A percentile compares a stretch with the other conserved stretches of the same genome.
Conservation (phyloP, 768 basidiomycete species). For the Lactarius indigo region DNA sequence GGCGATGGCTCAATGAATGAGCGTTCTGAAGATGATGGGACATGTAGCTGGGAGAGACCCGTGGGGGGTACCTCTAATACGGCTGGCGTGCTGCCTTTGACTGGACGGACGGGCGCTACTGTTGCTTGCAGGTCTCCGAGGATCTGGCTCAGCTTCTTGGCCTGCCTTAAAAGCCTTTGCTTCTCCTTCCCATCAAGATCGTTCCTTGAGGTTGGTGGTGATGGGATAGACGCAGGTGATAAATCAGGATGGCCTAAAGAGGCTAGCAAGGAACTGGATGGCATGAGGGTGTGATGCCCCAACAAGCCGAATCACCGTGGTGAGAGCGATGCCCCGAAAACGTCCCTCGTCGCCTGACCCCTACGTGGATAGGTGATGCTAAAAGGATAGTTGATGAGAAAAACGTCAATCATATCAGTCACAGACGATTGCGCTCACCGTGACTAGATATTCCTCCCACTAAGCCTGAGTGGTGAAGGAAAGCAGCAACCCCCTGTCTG, state of each 20-base stretch:
- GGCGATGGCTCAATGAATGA: neutral
- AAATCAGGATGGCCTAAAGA: slow-evolving; percentile 1
- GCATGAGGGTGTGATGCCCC: neutral
- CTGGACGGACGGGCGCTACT: slow-evolving; percentile 11
- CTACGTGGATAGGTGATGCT: neutral
- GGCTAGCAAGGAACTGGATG: neutral
- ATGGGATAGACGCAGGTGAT: slow-evolving; percentile 4
- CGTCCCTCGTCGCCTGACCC: neutral
- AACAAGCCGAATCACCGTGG: neutral
- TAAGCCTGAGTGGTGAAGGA: slow-evolving; percentile 1
- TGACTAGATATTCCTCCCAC: neutral
- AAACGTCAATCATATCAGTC: neutral
- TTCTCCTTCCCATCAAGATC: slow-evolving; percentile 37
- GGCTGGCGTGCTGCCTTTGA: neutral
- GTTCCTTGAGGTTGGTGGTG: slow-evolving; percentile 32
- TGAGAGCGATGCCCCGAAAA: neutral
- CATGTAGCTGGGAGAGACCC: neutral
- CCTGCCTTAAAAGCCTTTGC: slow-evolving; percentile 39
- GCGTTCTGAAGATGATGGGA: neutral
- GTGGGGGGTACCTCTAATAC: neutral
- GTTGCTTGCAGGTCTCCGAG: slow-evolving; percentile 36
- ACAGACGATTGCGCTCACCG: neutral
- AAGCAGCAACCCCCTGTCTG: neutral
- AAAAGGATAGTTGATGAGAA: neutral
- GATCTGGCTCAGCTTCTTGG: slow-evolving; percentile 42